phyloP scores from a whole-genome alignment of 2,329 filamentous ascomycete species.

The Davidsoniella eucalypti region DNA sequence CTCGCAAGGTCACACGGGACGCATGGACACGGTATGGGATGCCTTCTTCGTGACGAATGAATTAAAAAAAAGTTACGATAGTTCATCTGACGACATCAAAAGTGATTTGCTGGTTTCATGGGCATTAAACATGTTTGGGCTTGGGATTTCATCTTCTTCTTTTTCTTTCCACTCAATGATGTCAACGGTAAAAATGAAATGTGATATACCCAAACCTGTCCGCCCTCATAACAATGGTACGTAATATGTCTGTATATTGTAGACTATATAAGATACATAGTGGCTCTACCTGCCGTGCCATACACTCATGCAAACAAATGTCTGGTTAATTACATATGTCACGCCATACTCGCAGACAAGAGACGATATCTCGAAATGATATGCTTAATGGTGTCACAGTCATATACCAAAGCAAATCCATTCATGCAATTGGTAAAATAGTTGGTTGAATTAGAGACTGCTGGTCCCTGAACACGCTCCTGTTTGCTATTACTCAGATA shows the following conservation, averaged over 20 bases:
- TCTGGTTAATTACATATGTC: no score
- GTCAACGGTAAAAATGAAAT: neutral
- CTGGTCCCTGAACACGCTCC: neutral
- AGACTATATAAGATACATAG: no score
- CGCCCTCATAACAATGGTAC: neutral
- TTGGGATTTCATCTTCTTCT: constrained; percentile 4
- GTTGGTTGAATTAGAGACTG: no score
- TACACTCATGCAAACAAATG: no score
- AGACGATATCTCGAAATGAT: no score
- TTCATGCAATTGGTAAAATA: no score
- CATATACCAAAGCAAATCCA: no score
- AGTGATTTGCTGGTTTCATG: constrained; percentile 11
- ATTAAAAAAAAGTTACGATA: constrained; percentile 13
- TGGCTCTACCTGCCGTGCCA: no score
- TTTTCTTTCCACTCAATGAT: neutral
- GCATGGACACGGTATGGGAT: constrained; percentile 10
- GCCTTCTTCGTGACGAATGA: constrained; percentile 13
- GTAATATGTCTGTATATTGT: neutral
- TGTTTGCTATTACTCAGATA: neutral
- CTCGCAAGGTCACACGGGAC: constrained; percentile 11
- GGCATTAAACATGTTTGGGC: constrained; percentile 5
- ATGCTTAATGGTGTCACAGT: no score
- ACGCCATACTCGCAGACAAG: no score
- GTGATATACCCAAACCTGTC: neutral
- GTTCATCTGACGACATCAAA: constrained; percentile 11